phyloP scores from a whole-genome alignment of 2,329 filamentous ascomycete genomes.

The Colletotrichum sp. region DNA sequence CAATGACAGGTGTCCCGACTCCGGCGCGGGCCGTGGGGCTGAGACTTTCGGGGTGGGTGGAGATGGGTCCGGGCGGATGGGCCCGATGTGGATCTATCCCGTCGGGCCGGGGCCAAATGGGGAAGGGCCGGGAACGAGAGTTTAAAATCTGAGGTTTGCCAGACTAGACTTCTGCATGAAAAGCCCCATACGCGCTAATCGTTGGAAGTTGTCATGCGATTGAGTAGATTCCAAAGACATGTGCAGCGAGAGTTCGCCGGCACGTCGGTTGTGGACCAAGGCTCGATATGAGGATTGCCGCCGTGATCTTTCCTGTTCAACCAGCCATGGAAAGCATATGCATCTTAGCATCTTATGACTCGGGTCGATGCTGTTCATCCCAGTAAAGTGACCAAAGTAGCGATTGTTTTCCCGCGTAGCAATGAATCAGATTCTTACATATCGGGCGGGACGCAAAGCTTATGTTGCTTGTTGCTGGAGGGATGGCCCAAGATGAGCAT shows the following conservation, averaged over 20 bases:
- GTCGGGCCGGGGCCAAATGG: not conserved
- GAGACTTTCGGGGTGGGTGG: not conserved
- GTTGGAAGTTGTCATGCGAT: not conserved
- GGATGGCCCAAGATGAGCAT: not conserved
- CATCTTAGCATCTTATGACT: not conserved
- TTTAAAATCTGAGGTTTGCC: not conserved
- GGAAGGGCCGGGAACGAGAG: not conserved
- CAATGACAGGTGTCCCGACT: not conserved
- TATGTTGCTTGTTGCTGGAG: not conserved
- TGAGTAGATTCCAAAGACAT: accelerated
- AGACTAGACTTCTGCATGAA: not conserved
- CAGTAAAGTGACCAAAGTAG: accelerated
- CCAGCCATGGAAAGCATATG: not conserved
- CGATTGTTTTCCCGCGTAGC: accelerated
- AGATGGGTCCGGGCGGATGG: not conserved
- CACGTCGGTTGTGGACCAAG: accelerated
- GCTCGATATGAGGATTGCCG: not conserved
- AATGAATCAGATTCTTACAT: not conserved
- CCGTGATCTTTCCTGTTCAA: not conserved
- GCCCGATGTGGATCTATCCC: not conserved
- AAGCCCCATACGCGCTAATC: accelerated
- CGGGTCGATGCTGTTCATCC: accelerated
- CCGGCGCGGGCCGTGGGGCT: not conserved
- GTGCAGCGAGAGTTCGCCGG: too few species aligned
- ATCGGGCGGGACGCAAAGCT: not conserved